Base-by-base conservation (phyloP, 345 rosid genomes). In the Mallotus nudiflorus region DNA sequence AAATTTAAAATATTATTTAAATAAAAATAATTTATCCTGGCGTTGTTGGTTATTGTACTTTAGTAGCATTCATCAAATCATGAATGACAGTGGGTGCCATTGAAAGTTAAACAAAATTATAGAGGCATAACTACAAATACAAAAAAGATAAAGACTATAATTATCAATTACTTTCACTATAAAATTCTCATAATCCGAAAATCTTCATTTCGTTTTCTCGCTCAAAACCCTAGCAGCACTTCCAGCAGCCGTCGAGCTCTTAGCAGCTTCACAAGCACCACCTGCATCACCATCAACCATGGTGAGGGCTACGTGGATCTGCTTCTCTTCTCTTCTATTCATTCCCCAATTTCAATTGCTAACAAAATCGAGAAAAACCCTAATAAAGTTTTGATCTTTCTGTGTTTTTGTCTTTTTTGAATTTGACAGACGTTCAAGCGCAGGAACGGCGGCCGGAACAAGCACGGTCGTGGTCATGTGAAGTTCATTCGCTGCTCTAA, bases 401-500 rank as follows among this genome's bases (percentile, higher is more conserved):
- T n/a, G n/a, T n/a, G n/a, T 18, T 3, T 31, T 24, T 20, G 0
- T 35, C 6, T 9, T 50, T 10, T 37, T 45, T 18, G 2, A 20
- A n/a, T 53, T 19, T 46, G 0, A 19, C 74, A 92, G 98, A 89
- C 97, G 8, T 90, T 90, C 87, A 92, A 92, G 87, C 89, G 97
- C 16, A 84, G 97, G 82, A 92, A 90, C n/a, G 93, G 93, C 62
- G 98, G 97, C 20, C 87, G 98, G 65, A 90, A 90, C 90, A 92
- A 92, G 93, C 95, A 92, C 71, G 93, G 96, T 72, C 92, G 97
- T 16, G 98, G 97, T 16, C 98, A 92, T 37, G 93, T 87, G 73
- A 92, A 92, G 61, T 86, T 88, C 70, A 86, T 92, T 27, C 91
- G 97, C 74, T 92, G 98, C 81, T 90, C 98, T 71, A 92, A 92